Evolutionary conservation across 192 early-diverging fungal species (phyloP).

Genomic region (Rhizoclosmatium globosum): DNA sequence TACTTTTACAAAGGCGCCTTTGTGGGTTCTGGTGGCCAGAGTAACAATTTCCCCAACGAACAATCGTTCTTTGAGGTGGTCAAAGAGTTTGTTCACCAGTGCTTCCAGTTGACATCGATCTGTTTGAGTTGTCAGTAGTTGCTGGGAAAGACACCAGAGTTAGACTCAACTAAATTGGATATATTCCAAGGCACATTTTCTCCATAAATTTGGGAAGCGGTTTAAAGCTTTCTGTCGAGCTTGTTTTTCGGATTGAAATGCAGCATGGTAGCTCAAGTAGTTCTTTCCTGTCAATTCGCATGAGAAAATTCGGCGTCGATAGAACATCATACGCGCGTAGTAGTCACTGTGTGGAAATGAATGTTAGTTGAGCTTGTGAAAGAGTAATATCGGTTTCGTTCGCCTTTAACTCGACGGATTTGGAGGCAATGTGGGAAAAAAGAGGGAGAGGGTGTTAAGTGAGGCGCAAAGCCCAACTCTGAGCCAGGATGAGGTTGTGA

Average conservation of each 20-base stretch:
- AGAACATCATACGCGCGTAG: constrained; percentile 69
- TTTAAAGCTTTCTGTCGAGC: constrained; percentile 69
- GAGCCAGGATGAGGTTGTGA: no score
- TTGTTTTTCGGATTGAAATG: constrained; percentile 76
- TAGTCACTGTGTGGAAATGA: constrained; percentile 65
- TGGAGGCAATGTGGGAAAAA: no score
- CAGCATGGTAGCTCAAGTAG: constrained; percentile 82
- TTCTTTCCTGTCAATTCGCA: constrained; percentile 79
- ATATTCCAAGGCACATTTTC: constrained; percentile 63
- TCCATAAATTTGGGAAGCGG: constrained; percentile 72
- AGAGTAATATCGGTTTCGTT: no score
- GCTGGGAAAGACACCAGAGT: constrained; percentile 6
- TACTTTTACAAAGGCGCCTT: constrained; percentile 16
- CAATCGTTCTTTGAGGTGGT: constrained; percentile 62
- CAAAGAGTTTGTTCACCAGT: constrained; percentile 69
- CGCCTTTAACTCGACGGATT: no score
- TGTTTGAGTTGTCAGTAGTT: neutral
- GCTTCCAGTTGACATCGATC: constrained; percentile 50
- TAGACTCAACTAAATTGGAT: constrained; percentile 75
- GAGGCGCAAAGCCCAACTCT: no score
- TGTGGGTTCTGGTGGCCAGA: neutral
- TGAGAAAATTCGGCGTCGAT: constrained; percentile 78
- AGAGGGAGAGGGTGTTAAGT: no score
- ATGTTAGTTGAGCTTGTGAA: no score
- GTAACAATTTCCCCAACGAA: constrained; percentile 62